These are phyloP conservation scores for Rhizopus sp. DNA, from an alignment of 371 early-diverging fungal genomes.

Conservation along the genomic window DNA sequence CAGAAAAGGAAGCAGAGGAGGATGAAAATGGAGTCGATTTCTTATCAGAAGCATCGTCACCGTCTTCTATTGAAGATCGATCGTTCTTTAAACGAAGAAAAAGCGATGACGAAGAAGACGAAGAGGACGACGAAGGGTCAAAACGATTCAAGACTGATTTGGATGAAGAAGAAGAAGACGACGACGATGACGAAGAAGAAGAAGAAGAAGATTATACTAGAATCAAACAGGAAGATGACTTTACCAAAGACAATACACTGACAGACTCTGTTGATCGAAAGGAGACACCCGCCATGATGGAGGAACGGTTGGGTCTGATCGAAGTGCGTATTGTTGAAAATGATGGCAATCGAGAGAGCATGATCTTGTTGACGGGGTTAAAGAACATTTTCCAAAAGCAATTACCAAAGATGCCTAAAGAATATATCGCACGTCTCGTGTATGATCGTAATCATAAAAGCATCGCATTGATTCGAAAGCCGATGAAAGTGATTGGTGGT, in stretches of 20 bases:
- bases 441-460: constrained; percentile 93
- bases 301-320: constrained; percentile 65
- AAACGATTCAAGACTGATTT: constrained; percentile 16
- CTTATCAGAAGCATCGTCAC: constrained; percentile 23
- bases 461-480: constrained; percentile 65
- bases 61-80: constrained; percentile 19
- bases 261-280: constrained; percentile 13
- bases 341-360: constrained; percentile 74
- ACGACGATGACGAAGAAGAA: constrained; percentile 4
- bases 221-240: not conserved
- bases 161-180: not conserved
- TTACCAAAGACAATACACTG: not conserved
- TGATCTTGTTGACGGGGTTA: constrained; percentile 90
- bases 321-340: constrained; percentile 76
- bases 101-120: constrained; percentile 27
- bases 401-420: constrained; percentile 99
- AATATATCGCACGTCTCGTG: constrained; percentile 97
- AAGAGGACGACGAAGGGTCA: constrained; percentile 13
- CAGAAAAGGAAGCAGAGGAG: not conserved
- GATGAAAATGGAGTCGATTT: constrained; percentile 9
- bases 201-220: constrained; percentile 8
- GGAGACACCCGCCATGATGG: constrained; percentile 30
- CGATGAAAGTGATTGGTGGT: constrained; percentile 90
- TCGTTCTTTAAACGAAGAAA: constrained; percentile 16
- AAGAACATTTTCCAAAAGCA: constrained; percentile 98